Evolutionary conservation across 192 early-diverging fungal genomes (phyloP).

Genomic region (Fimicolochytrium jonesii): DNA sequence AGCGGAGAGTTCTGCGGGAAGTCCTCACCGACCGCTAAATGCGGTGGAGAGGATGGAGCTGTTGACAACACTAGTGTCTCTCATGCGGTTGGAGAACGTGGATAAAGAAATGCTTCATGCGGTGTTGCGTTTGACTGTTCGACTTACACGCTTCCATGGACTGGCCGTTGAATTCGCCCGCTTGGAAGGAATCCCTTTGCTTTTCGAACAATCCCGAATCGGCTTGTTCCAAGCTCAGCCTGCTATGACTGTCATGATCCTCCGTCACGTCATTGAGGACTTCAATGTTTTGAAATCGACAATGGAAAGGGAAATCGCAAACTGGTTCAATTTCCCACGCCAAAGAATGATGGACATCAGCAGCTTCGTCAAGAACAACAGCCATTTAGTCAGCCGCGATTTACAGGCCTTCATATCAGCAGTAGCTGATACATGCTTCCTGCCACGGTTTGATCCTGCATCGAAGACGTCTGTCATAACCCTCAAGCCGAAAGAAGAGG

Average conservation of each 20-base stretch:
- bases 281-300: slow-evolving; percentile 50
- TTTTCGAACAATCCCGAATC: slow-evolving; percentile 60
- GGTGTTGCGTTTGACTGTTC: slow-evolving; percentile 71
- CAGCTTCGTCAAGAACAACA: slow-evolving; percentile 63
- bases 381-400: slow-evolving; percentile 64
- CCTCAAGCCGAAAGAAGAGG: slow-evolving; percentile 28
- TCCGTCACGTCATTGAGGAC: slow-evolving; percentile 85
- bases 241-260: slow-evolving; percentile 75
- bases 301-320: slow-evolving; percentile 73
- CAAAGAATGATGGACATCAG: slow-evolving; percentile 62
- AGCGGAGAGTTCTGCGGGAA: not conserved
- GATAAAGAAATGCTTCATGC: slow-evolving; percentile 59
- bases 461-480: slow-evolving; percentile 59
- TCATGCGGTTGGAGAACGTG: slow-evolving; percentile 24
- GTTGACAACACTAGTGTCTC: slow-evolving; percentile 25
- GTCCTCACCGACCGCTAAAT: not conserved
- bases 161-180: slow-evolving; percentile 66
- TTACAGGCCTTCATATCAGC: slow-evolving; percentile 64
- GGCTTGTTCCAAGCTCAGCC: slow-evolving; percentile 74
- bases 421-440: slow-evolving; percentile 54
- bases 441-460: slow-evolving; percentile 63
- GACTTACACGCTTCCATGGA: slow-evolving; percentile 69
- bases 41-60: slow-evolving; percentile 8
- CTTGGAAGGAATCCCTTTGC: slow-evolving; percentile 57
- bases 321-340: slow-evolving; percentile 70